Conservation (phyloP, 2,329 filamentous ascomycete genomes). For the Alternaria brassicicola region DNA sequence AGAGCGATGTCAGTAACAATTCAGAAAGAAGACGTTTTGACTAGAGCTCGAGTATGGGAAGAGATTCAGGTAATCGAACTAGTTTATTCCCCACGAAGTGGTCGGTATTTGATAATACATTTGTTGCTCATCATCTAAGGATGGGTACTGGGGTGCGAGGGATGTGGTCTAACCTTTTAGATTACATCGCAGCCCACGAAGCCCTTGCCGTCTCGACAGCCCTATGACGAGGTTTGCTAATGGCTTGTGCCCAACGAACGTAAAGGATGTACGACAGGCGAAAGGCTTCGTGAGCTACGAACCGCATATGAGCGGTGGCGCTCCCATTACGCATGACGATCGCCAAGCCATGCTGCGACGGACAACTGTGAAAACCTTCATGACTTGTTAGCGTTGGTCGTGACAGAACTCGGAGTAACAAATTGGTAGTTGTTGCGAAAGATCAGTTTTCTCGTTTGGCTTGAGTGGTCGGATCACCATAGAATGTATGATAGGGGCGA, state of each 20-base stretch:
- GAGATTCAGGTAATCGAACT: conserved; percentile 50
- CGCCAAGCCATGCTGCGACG: neutral
- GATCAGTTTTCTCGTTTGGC: conserved; percentile 50
- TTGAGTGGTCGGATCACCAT: conserved; percentile 50
- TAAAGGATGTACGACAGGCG: neutral
- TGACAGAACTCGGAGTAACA: conserved; percentile 4
- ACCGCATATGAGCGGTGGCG: neutral
- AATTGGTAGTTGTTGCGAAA: conserved; percentile 14
- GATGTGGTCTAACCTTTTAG: conserved; percentile 24
- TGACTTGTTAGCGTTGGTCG: conserved; percentile 28
- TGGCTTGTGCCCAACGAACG: conserved; percentile 1
- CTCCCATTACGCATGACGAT: neutral
- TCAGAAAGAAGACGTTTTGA: neutral
- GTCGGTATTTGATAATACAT: conserved; percentile 51
- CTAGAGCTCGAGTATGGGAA: conserved; percentile 8
- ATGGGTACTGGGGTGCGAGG: conserved; percentile 1
- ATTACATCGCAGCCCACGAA: conserved; percentile 22
- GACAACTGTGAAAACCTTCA: neutral
- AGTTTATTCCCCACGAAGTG: conserved; percentile 44
- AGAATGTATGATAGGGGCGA: conserved; percentile 50
- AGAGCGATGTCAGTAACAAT: conserved; percentile 20
- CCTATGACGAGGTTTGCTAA: conserved; percentile 1
- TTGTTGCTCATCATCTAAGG: conserved; percentile 45
- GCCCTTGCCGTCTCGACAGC: neutral
- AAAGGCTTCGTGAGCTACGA: conserved; percentile 5